phyloP scores from a whole-genome alignment of 305 asterid genomes.

The Coffea humblotiana region DNA sequence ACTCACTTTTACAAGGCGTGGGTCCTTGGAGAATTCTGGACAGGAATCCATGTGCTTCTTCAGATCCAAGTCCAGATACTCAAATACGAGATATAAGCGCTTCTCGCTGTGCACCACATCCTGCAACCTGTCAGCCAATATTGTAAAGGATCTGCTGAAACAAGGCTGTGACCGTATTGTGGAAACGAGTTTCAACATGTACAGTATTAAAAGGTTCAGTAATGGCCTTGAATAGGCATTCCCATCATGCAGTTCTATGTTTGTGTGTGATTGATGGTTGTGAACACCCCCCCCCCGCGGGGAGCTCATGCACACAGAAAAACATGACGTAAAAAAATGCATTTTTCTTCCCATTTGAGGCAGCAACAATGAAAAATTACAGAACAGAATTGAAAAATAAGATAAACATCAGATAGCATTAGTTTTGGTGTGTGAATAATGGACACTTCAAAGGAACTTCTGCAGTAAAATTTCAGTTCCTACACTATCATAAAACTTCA shows the following conservation, averaged over 20 bases:
- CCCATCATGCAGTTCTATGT: neutral
- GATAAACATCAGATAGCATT: neutral
- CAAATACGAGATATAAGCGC: conserved; percentile 94
- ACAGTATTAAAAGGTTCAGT: neutral
- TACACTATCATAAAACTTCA: neutral
- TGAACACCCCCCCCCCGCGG: neutral
- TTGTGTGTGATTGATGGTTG: neutral
- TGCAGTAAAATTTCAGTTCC: neutral
- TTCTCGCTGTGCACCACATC: conserved; percentile 98
- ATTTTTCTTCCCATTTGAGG: neutral
- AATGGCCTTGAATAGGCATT: neutral
- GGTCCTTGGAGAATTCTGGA: conserved; percentile 89
- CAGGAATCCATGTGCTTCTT: conserved; percentile 97
- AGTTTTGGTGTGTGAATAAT: neutral
- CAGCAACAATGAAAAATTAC: neutral
- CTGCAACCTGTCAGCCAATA: conserved; percentile 68
- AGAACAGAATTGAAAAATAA: neutral
- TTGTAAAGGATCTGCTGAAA: neutral
- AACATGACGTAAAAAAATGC: neutral
- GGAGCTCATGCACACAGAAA: neutral
- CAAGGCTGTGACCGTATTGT: neutral
- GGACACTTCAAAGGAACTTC: neutral
- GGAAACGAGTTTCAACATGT: neutral
- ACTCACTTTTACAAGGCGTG: conserved; percentile 76
- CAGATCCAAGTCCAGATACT: conserved; percentile 94